Evolutionary conservation across 106 monocot species (phyloP).

Genomic region (Dendrobium chrysotoxum): DNA sequence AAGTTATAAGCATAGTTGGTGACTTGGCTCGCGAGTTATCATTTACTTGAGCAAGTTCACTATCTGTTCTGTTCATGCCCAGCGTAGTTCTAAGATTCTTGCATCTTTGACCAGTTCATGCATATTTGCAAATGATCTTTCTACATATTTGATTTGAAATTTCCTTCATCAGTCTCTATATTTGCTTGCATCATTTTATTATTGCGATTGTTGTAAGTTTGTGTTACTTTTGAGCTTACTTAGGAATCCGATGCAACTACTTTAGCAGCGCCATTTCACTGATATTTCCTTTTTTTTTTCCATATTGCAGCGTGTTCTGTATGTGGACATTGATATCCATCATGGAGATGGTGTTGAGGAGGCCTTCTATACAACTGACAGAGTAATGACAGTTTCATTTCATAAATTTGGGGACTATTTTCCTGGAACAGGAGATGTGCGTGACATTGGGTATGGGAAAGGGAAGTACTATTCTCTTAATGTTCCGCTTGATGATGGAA

Average conservation of each 20-base stretch:
- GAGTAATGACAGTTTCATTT: slow-evolving; percentile 77
- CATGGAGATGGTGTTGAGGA: slow-evolving; percentile 80
- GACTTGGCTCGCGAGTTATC: not conserved
- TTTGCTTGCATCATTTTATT: not conserved
- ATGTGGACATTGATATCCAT: slow-evolving; percentile 77
- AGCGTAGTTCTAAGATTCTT: not conserved
- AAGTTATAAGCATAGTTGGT: no score
- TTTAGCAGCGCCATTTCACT: not conserved
- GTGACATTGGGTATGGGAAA: slow-evolving; percentile 52
- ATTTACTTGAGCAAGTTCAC: not conserved
- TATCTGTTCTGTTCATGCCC: not conserved
- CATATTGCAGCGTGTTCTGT: slow-evolving; percentile 48
- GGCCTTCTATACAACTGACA: slow-evolving; percentile 72
- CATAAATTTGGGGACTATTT: slow-evolving; percentile 78
- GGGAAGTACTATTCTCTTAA: slow-evolving; percentile 72
- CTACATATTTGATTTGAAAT: not conserved
- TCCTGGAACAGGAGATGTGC: slow-evolving; percentile 65
- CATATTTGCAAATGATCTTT: not conserved
- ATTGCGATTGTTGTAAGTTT: not conserved
- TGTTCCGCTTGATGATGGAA: slow-evolving; percentile 74
- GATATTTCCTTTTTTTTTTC: not conserved
- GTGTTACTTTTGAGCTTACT: not conserved
- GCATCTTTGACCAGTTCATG: not conserved
- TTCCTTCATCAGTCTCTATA: not conserved
- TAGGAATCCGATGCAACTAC: not conserved